Percentiles rank a stretch among this genome's conserved stretches.
Evolutionary conservation across 2,329 filamentous ascomycete genomes (phyloP).

Genomic region (Phoma herbarum): DNA sequence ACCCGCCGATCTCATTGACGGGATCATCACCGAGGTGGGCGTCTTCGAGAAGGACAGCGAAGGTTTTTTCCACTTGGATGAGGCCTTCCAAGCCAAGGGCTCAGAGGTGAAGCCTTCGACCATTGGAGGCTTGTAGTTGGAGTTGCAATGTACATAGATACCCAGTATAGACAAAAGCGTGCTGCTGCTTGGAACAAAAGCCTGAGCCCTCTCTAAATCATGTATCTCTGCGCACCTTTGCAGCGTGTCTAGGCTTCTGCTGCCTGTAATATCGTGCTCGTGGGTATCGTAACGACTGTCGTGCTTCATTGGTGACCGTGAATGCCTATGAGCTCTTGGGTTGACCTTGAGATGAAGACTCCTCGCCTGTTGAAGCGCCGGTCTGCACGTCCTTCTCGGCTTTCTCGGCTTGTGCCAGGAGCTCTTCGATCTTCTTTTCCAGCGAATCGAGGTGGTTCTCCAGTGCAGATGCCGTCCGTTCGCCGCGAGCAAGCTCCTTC

Average conservation of each 20-base stretch:
- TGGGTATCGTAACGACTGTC: slow-evolving; percentile 6
- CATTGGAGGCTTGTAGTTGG: slow-evolving; percentile 42
- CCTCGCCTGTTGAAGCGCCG: slow-evolving; percentile 10
- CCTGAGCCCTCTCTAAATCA: not conserved
- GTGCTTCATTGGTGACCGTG: not conserved
- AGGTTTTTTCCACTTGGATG: slow-evolving; percentile 71
- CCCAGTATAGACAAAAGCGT: slow-evolving; percentile 9
- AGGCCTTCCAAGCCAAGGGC: slow-evolving; percentile 50
- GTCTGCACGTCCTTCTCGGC: slow-evolving; percentile 43
- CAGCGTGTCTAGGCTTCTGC: not conserved
- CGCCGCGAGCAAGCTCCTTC: slow-evolving; percentile 62
- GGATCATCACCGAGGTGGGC: slow-evolving; percentile 90
- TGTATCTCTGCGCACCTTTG: not conserved
- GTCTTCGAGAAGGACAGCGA: slow-evolving; percentile 79
- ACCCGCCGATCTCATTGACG: slow-evolving; percentile 86
- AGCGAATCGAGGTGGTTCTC: slow-evolving; percentile 64
- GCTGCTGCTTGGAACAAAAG: not conserved
- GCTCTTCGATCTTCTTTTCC: slow-evolving; percentile 64
- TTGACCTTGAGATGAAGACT: not conserved
- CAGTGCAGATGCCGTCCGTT: slow-evolving; percentile 63
- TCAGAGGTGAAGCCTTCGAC: slow-evolving; percentile 42
- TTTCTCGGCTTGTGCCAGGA: slow-evolving; percentile 60
- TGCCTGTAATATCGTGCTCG: slow-evolving; percentile 1
- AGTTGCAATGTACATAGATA: slow-evolving; percentile 10
- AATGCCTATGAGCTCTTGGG: slow-evolving; percentile 16